phyloP scores from a whole-genome alignment of 345 rosid species.

The Gossypioides kirkii region DNA sequence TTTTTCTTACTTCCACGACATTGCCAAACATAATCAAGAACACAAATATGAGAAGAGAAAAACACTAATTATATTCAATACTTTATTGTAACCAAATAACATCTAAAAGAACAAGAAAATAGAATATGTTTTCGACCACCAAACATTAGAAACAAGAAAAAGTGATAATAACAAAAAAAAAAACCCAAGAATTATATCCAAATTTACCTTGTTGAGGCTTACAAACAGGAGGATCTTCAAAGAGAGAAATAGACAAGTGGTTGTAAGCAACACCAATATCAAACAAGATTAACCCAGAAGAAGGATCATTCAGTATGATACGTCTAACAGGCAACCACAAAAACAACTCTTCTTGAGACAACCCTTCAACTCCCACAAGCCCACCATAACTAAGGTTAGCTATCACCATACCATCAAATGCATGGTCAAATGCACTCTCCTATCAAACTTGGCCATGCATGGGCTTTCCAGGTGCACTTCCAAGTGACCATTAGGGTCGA shows the following conservation, averaged over 20 bases:
- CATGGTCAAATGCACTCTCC: constrained; percentile 60
- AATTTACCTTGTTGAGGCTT: constrained; percentile 29
- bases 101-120: neutral
- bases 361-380: constrained; percentile 66
- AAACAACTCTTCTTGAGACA: constrained; percentile 79
- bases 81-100: neutral
- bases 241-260: constrained; percentile 75
- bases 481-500: constrained; percentile 49
- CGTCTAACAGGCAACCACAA: constrained; percentile 78
- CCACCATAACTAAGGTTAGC: constrained; percentile 86
- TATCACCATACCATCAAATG: constrained; percentile 57
- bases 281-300: constrained; percentile 73
- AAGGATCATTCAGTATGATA: constrained; percentile 62
- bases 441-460: constrained; percentile 73
- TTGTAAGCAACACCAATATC: constrained; percentile 85
- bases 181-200: too few species aligned
- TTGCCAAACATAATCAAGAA: neutral
- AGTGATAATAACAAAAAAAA: too few species aligned
- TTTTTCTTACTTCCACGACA: neutral
- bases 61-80: neutral
- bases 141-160: too few species aligned
- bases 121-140: neutral
- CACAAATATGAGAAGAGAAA: neutral
- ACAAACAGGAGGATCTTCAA: constrained; percentile 88
- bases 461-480: constrained; percentile 64